These are phyloP conservation scores for Saturnispora galanensis DNA, from an alignment of 805 yeast genomes.

Conservation along the genomic window DNA sequence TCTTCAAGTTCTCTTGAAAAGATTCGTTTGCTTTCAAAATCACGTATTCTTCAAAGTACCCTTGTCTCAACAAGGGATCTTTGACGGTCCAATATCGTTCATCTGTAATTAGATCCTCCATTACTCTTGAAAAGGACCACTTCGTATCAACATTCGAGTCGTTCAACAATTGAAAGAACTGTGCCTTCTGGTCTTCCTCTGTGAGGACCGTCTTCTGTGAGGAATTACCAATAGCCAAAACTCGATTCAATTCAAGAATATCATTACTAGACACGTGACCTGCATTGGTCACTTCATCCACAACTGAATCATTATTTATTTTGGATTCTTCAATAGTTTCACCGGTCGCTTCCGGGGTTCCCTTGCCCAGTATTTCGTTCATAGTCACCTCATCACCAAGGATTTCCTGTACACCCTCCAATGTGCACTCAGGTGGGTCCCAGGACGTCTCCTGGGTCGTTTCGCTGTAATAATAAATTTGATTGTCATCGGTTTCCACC, in stretches of 20 bases:
- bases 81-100: slow-evolving; percentile 59
- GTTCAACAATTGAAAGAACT: slow-evolving; percentile 45
- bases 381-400: slow-evolving; percentile 16
- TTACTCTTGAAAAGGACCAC: slow-evolving; percentile 65
- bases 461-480: slow-evolving; percentile 56
- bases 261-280: not conserved
- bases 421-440: slow-evolving; percentile 58
- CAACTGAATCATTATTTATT: not conserved
- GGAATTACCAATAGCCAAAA: too few relatives aligned
- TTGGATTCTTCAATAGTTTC: not conserved
- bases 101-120: slow-evolving; percentile 46
- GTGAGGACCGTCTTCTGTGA: not conserved
- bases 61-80: slow-evolving; percentile 52
- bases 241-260: not conserved
- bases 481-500: slow-evolving; percentile 42
- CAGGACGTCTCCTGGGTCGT: slow-evolving; percentile 62
- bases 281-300: not conserved
- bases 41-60: slow-evolving; percentile 56
- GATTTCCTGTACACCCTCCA: slow-evolving; percentile 1
- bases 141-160: slow-evolving; percentile 54
- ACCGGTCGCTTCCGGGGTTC: not conserved
- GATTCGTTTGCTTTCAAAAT: slow-evolving; percentile 41
- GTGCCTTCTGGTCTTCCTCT: slow-evolving; percentile 19
- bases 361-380: slow-evolving; percentile 5
- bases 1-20: slow-evolving; percentile 39